A percentile compares a stretch with the other conserved stretches of the same genome.
phyloP scores from a whole-genome alignment of 345 rosid species.

The Rhizophora mangle region DNA sequence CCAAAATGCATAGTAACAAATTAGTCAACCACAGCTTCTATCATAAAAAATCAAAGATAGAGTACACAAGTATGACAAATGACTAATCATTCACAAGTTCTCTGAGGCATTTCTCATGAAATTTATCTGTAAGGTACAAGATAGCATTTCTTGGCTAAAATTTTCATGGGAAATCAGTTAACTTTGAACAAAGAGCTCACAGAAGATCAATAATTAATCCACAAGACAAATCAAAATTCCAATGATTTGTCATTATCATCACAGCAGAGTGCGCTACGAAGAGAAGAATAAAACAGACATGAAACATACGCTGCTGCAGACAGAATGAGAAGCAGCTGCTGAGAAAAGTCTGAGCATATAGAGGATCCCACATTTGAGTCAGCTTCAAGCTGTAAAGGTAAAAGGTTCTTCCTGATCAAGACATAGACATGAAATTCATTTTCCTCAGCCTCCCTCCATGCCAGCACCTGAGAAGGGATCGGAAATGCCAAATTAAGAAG shows the following conservation, averaged over 20 bases:
- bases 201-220: too few relatives aligned
- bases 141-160: too few relatives aligned
- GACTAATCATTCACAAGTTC: too few relatives aligned
- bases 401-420: neutral
- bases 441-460: neutral
- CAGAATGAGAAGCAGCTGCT: neutral
- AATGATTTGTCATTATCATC: neutral
- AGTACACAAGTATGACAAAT: too few relatives aligned
- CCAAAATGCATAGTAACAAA: too few relatives aligned
- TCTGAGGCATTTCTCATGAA: too few relatives aligned
- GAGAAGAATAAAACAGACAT: neutral
- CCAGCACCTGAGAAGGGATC: conserved; percentile 1
- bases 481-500: neutral
- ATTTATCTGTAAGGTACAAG: too few relatives aligned
- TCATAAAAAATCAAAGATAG: too few relatives aligned
- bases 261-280: conserved; percentile 1
- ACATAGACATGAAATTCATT: neutral
- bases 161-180: too few relatives aligned
- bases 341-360: neutral
- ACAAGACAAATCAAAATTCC: too few relatives aligned
- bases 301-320: neutral
- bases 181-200: too few relatives aligned
- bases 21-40: too few relatives aligned
- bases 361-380: neutral
- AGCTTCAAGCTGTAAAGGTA: neutral